phyloP scores from a whole-genome alignment of 257 asterid species.

The Fraxinus excelsior region DNA sequence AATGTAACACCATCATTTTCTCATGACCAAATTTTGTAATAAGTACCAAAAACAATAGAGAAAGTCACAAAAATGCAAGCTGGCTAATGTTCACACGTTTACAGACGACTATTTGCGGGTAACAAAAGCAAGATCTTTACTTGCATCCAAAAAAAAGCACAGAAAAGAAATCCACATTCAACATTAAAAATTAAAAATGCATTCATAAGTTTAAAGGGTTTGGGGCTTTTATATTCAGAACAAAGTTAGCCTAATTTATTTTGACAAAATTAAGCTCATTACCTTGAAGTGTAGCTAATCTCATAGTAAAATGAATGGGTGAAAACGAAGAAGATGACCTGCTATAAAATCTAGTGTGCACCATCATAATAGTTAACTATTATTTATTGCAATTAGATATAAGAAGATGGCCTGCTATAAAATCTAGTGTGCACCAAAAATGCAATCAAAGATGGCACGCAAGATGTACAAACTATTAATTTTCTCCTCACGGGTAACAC shows the following conservation, averaged over 20 bases:
- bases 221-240: background rate
- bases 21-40: background rate
- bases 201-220: background rate
- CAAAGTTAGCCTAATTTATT: background rate
- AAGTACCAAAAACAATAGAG: background rate
- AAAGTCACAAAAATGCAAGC: background rate
- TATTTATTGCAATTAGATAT: no score
- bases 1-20: background rate
- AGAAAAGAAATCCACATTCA: constrained; percentile 2
- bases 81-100: background rate
- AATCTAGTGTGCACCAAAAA: no score
- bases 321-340: no score
- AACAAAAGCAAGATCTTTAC: constrained; percentile 2
- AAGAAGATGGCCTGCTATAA: no score
- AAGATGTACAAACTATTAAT: no score
- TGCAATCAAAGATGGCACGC: no score
- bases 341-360: no score
- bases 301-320: no score
- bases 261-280: background rate
- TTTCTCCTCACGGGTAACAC: no score
- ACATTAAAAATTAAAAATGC: background rate
- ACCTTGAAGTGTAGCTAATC: no score
- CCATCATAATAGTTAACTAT: no score
- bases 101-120: background rate
- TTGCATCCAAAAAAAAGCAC: background rate